Conservation (phyloP, 371 early-diverging fungal genomes). For the Paraphysoderma sedebokerense region DNA sequence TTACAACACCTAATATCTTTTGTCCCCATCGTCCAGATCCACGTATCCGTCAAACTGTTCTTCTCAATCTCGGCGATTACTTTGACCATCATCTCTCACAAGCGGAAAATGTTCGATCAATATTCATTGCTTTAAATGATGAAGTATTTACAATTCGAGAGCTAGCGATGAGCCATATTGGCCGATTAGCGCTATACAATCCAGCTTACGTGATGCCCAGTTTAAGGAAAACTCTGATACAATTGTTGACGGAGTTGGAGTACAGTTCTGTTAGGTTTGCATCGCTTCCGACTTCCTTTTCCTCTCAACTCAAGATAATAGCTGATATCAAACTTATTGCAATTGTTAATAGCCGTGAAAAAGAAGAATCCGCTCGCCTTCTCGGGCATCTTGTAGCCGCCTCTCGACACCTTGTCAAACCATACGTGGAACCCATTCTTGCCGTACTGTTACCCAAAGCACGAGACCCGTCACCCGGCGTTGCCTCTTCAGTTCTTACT, state of each 20-base stretch:
- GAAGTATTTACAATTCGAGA: constrained; percentile 81
- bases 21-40: constrained; percentile 27
- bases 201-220: constrained; percentile 87
- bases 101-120: constrained; percentile 70
- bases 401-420: constrained; percentile 64
- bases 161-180: constrained; percentile 67
- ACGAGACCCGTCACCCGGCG: constrained; percentile 56
- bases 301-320: neutral
- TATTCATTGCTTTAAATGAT: constrained; percentile 84
- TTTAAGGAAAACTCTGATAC: constrained; percentile 68
- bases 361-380: constrained; percentile 74
- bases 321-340: neutral
- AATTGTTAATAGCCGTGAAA: constrained; percentile 40
- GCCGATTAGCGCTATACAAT: constrained; percentile 67
- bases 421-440: constrained; percentile 80
- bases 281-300: neutral
- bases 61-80: constrained; percentile 55
- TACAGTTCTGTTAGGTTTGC: constrained; percentile 52
- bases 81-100: constrained; percentile 84
- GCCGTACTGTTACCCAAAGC: constrained; percentile 69
- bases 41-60: constrained; percentile 56
- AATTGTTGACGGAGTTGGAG: constrained; percentile 80
- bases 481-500: constrained; percentile 63
- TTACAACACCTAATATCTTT: neutral
- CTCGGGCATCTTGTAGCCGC: constrained; percentile 52